phyloP scores from a whole-genome alignment of 2,329 filamentous ascomycete species.

The Aspergillus pseudoviridinutans region DNA sequence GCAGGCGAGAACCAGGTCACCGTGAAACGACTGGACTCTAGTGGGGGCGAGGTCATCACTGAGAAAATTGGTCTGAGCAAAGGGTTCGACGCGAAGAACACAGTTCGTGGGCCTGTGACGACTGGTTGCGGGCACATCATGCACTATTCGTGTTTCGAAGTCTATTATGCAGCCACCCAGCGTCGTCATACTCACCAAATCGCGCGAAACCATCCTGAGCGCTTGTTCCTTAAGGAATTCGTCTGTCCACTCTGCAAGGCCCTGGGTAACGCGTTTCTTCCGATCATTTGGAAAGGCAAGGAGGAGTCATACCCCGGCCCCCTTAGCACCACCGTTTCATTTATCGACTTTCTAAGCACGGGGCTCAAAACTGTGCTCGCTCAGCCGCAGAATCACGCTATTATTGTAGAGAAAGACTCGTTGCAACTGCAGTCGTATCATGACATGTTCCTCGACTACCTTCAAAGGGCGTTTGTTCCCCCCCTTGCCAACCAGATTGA shows the following conservation, averaged over 20 bases:
- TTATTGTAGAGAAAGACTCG: constrained; percentile 36
- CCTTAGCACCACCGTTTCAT: constrained; percentile 57
- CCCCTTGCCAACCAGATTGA: constrained; percentile 44
- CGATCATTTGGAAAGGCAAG: constrained; percentile 91
- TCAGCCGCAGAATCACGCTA: constrained; percentile 47
- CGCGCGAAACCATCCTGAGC: constrained; percentile 87
- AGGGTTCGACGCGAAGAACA: constrained; percentile 71
- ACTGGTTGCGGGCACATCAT: constrained; percentile 96
- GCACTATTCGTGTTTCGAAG: constrained; percentile 94
- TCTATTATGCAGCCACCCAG: constrained; percentile 79
- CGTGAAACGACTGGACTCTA: constrained; percentile 70
- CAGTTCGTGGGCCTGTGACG: constrained; percentile 72
- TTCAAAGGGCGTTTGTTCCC: constrained; percentile 47
- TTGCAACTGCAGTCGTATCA: constrained; percentile 37
- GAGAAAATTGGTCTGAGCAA: constrained; percentile 83
- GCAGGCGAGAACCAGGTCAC: constrained; percentile 77
- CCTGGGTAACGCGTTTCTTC: constrained; percentile 88
- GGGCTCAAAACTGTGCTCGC: constrained; percentile 51
- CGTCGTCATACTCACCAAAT: constrained; percentile 88
- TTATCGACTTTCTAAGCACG: constrained; percentile 65
- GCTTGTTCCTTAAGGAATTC: constrained; percentile 75
- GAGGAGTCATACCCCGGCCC: constrained; percentile 76
- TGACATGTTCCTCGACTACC: constrained; percentile 50
- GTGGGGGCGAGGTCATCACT: constrained; percentile 65
- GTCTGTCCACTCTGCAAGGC: constrained; percentile 97